Percentiles rank a stretch among this genome's conserved stretches.
These are phyloP conservation scores for Talaromyces atroroseus DNA, from an alignment of 2,329 filamentous ascomycete genomes.

Conservation along the genomic window DNA sequence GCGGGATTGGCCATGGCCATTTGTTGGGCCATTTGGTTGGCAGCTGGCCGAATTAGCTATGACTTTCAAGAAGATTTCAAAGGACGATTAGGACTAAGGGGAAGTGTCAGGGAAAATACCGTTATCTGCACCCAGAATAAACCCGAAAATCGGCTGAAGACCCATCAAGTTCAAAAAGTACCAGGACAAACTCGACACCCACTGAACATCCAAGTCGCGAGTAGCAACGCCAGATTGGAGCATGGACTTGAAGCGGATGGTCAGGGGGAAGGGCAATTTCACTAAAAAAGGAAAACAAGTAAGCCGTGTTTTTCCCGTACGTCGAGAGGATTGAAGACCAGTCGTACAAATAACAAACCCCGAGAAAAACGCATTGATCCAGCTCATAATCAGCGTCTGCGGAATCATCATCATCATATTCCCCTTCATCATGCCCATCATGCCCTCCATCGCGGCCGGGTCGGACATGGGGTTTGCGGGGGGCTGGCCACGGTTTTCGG, in stretches of 20 bases:
- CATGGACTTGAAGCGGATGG: conserved; percentile 99
- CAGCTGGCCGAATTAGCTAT: conserved; percentile 53
- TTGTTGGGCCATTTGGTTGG: conserved; percentile 83
- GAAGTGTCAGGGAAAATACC: conserved; percentile 61
- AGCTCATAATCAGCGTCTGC: conserved; percentile 98
- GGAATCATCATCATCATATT: conserved; percentile 99
- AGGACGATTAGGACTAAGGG: background rate
- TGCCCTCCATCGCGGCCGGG: conserved; percentile 94
- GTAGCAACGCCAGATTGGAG: conserved; percentile 95
- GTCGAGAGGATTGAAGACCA: too few species aligned
- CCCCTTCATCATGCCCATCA: conserved; percentile 99
- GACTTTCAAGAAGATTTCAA: background rate
- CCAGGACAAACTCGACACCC: conserved; percentile 98
- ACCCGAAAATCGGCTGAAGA: conserved; percentile 93
- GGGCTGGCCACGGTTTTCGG: conserved; percentile 76
- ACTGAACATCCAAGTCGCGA: conserved; percentile 90
- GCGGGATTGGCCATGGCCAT: conserved; percentile 71
- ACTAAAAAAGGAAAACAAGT: conserved; percentile 53
- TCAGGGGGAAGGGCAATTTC: conserved; percentile 95
- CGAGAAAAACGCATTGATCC: conserved; percentile 99
- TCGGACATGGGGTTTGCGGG: conserved; percentile 92
- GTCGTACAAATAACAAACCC: conserved; percentile 94
- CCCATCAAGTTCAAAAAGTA: conserved; percentile 98
- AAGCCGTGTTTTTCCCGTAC: too few species aligned
- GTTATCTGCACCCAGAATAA: conserved; percentile 92